Conservation (phyloP, 2,329 filamentous ascomycete genomes). For the Aspergillus sp. region DNA sequence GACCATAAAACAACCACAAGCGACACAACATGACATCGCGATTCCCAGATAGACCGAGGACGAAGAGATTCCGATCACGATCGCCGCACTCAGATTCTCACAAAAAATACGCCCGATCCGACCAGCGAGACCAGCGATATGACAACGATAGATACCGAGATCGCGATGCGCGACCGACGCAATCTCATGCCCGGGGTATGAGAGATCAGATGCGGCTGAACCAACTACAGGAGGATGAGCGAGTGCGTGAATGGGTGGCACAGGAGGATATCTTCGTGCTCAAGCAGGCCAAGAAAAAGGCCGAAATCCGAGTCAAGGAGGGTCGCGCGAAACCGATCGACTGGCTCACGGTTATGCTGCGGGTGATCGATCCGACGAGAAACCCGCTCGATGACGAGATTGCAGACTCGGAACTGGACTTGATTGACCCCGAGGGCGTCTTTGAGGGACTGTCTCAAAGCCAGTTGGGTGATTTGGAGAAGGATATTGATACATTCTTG, state of each 20-base stretch:
- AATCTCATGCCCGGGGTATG: slow-evolving; percentile 37
- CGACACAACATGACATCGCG: slow-evolving; percentile 38
- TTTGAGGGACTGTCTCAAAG: slow-evolving; percentile 71
- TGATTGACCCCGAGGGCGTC: slow-evolving; percentile 80
- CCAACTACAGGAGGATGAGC: slow-evolving; percentile 73
- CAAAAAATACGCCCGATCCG: slow-evolving; percentile 42
- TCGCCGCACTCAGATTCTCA: slow-evolving; percentile 48
- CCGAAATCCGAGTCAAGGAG: slow-evolving; percentile 89
- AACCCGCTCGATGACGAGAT: slow-evolving; percentile 83
- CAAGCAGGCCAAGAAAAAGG: slow-evolving; percentile 97
- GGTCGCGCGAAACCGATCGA: slow-evolving; percentile 91
- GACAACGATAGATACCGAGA: slow-evolving; percentile 29
- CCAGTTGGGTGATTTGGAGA: slow-evolving; percentile 75
- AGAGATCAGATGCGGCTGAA: slow-evolving; percentile 54
- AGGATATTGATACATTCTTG: slow-evolving; percentile 79
- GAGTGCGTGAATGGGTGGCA: slow-evolving; percentile 81
- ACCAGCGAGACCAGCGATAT: slow-evolving; percentile 35
- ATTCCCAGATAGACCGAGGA: slow-evolving; percentile 37
- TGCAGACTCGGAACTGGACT: slow-evolving; percentile 73
- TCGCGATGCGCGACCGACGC: slow-evolving; percentile 26
- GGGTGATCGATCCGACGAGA: slow-evolving; percentile 82
- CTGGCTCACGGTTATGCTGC: slow-evolving; percentile 87
- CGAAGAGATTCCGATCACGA: slow-evolving; percentile 48
- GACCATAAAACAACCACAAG: not conserved
- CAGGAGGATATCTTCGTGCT: slow-evolving; percentile 96